phyloP scores from a whole-genome alignment of 768 basidiomycete genomes.

The Mycena floridula region DNA sequence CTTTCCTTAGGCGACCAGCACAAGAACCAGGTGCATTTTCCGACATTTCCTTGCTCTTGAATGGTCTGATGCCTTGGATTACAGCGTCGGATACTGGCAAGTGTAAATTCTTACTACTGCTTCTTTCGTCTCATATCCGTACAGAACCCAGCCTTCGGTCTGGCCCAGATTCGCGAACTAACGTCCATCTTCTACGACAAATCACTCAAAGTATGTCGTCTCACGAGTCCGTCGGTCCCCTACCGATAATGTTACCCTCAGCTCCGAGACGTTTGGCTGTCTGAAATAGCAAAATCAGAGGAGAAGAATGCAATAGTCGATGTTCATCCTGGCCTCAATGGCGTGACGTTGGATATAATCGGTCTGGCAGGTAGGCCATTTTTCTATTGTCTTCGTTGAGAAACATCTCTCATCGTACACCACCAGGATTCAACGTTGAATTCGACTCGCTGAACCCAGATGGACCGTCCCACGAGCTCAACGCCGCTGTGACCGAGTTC shows the following conservation, averaged over 20 bases:
- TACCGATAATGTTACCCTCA: conserved; percentile 4
- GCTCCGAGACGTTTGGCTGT: conserved; percentile 29
- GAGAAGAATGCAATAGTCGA: conserved; percentile 21
- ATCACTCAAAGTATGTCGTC: conserved; percentile 21
- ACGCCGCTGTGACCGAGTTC: conserved; percentile 26
- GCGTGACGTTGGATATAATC: conserved; percentile 34
- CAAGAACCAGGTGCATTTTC: conserved; percentile 28
- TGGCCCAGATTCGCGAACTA: conserved; percentile 32
- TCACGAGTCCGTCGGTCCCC: not conserved
- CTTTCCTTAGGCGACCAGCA: conserved; percentile 30
- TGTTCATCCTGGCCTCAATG: conserved; percentile 24
- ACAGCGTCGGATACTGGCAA: not conserved
- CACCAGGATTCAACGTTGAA: conserved; percentile 31
- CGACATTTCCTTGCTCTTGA: not conserved
- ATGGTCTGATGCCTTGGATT: not conserved
- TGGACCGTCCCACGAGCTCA: conserved; percentile 21
- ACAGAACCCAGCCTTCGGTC: conserved; percentile 42
- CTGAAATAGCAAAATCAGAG: conserved; percentile 13
- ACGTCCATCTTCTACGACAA: conserved; percentile 31
- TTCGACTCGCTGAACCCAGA: conserved; percentile 29
- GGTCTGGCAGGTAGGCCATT: conserved; percentile 36
- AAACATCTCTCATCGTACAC: too few relatives aligned
- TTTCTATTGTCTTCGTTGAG: too few relatives aligned
- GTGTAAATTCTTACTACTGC: not conserved
- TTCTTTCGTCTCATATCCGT: not conserved